These are phyloP conservation scores for Coniosporium apollinis DNA, from an alignment of 495 filamentous ascomycete species.

Conservation along the genomic window DNA sequence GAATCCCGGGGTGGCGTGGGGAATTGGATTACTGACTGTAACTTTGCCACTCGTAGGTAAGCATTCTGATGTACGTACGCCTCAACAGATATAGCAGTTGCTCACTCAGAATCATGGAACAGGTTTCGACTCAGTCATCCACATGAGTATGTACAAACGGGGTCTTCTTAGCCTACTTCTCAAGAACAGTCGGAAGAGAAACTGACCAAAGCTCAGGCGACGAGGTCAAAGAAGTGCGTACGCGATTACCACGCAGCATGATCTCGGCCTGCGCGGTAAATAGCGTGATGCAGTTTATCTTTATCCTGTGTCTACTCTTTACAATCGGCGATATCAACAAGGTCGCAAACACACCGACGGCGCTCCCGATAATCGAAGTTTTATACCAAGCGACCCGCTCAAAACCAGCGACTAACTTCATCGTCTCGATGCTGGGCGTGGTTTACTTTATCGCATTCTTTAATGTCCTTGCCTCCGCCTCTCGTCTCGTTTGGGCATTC, in stretches of 20 bases:
- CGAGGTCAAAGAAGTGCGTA: conserved; percentile 12
- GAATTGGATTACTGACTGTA: too few species aligned
- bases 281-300: conserved; percentile 5
- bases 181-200: too few species aligned
- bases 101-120: too few species aligned
- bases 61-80: too few species aligned
- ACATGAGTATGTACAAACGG: conserved; percentile 14
- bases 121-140: conserved; percentile 13
- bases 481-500: conserved; percentile 30
- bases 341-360: conserved; percentile 31
- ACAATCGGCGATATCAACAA: conserved; percentile 30
- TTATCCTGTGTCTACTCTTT: conserved; percentile 26
- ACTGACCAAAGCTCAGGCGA: too few species aligned
- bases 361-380: conserved; percentile 38
- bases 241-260: conserved; percentile 9
- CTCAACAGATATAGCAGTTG: too few species aligned
- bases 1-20: too few species aligned
- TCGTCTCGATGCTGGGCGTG: conserved; percentile 22
- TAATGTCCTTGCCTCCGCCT: conserved; percentile 26
- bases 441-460: conserved; percentile 21
- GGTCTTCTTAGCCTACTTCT: too few species aligned
- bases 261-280: conserved; percentile 9
- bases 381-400: conserved; percentile 35
- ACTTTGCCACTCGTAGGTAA: too few species aligned
- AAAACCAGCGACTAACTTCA: conserved; percentile 34